Conservation (phyloP, 2,329 filamentous ascomycete genomes). For the Emericellopsis atlantica region DNA sequence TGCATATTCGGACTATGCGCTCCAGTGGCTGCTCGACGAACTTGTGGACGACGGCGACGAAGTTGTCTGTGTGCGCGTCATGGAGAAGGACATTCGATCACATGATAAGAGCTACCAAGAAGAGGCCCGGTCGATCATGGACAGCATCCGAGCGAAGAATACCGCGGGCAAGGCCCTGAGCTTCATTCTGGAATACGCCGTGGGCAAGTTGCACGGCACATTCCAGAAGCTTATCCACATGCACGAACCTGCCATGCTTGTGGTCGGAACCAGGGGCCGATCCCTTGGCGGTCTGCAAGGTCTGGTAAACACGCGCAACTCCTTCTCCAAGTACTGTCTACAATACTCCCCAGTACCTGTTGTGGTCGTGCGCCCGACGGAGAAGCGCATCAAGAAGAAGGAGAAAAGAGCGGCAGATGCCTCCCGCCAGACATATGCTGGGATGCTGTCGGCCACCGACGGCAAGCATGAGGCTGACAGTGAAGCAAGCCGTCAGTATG, state of each 20-base stretch:
- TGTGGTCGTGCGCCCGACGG: constrained; percentile 78
- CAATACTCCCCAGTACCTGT: constrained; percentile 90
- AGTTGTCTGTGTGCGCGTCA: constrained; percentile 77
- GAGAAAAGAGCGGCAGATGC: constrained; percentile 71
- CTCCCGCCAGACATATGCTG: constrained; percentile 60
- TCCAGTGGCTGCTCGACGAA: constrained; percentile 87
- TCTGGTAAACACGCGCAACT: constrained; percentile 63
- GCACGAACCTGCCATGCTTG: constrained; percentile 81
- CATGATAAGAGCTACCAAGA: constrained; percentile 61
- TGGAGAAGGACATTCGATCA: constrained; percentile 68
- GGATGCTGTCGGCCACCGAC: constrained; percentile 56
- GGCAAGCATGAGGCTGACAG: constrained; percentile 47
- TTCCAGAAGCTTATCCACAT: constrained; percentile 88
- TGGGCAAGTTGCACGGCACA: constrained; percentile 80
- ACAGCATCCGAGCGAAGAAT: constrained; percentile 69
- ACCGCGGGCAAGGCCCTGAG: constrained; percentile 69
- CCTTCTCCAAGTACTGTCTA: constrained; percentile 87
- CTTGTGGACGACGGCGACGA: constrained; percentile 89
- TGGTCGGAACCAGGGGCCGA: constrained; percentile 78
- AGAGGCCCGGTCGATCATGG: constrained; percentile 63
- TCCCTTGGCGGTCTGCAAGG: constrained; percentile 79
- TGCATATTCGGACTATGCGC: constrained; percentile 80
- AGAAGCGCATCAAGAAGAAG: constrained; percentile 84
- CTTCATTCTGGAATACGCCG: constrained; percentile 73
- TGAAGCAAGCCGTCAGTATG: constrained; percentile 37